A percentile compares a stretch with the other conserved stretches of the same genome.
Evolutionary conservation across 495 filamentous ascomycete genomes (phyloP).

Genomic region (Arthonia radiata): DNA sequence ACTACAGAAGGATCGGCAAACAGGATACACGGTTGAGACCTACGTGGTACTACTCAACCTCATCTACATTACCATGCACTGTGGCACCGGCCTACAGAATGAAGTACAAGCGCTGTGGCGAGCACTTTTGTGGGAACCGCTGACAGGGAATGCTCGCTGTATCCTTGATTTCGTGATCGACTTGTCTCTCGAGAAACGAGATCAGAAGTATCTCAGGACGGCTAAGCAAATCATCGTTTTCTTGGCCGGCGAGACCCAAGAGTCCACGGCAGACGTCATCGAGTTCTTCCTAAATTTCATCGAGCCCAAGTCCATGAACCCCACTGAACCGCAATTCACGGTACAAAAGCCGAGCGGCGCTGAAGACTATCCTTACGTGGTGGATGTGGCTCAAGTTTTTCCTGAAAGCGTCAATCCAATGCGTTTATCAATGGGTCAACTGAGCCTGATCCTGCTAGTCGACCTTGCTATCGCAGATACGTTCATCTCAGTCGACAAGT

Average conservation of each 20-base stretch:
- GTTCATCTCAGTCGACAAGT: constrained; percentile 45
- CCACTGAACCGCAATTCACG: constrained; percentile 54
- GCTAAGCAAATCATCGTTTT: constrained; percentile 96
- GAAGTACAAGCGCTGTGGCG: constrained; percentile 97
- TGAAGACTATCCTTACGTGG: constrained; percentile 58
- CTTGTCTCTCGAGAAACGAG: constrained; percentile 71
- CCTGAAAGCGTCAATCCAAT: constrained; percentile 76
- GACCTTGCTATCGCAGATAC: constrained; percentile 89
- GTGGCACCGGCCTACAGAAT: constrained; percentile 67
- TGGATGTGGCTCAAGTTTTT: constrained; percentile 53
- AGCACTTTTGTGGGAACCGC: constrained; percentile 76
- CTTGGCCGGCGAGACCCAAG: constrained; percentile 60
- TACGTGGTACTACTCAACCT: constrained; percentile 93
- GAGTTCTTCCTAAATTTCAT: constrained; percentile 84
- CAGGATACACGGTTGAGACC: constrained; percentile 65
- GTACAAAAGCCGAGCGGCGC: constrained; percentile 50
- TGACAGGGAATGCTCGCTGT: constrained; percentile 84
- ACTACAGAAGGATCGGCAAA: constrained; percentile 80
- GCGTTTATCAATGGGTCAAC: constrained; percentile 38
- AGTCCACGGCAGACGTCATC: too few species aligned
- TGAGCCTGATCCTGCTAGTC: constrained; percentile 80
- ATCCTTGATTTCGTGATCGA: constrained; percentile 89
- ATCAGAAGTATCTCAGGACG: constrained; percentile 93
- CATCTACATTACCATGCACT: constrained; percentile 86
- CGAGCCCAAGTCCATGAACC: constrained; percentile 71